A percentile compares a stretch with the other conserved stretches of the same genome.
phyloP scores from a whole-genome alignment of 108 stramenopile genomes.

The Schizochytrium sp. region DNA sequence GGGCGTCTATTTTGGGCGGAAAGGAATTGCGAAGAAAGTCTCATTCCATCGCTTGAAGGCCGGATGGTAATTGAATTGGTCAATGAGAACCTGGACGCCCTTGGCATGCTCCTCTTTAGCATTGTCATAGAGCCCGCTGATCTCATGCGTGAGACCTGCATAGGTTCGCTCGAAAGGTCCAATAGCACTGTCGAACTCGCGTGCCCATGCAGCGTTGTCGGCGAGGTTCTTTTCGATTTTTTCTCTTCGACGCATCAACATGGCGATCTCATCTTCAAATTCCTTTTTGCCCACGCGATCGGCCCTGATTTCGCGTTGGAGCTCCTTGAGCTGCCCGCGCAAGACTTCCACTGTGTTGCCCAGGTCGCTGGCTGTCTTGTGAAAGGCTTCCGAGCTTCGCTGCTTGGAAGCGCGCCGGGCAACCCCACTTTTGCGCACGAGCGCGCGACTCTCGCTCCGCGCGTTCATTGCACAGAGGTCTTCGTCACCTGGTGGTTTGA shows the following conservation, averaged over 20 bases:
- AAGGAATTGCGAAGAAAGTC: neutral
- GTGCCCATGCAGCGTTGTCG: neutral
- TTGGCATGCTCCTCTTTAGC: neutral
- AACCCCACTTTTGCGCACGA: neutral
- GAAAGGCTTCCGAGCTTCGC: neutral
- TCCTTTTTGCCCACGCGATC: conserved; percentile 12
- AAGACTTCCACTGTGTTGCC: neutral
- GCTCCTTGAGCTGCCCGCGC: neutral
- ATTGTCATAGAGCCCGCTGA: neutral
- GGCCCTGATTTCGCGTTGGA: neutral
- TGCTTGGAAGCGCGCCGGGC: neutral
- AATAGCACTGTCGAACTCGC: neutral
- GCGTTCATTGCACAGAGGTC: neutral
- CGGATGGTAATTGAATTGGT: conserved; percentile 9
- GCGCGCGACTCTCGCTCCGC: neutral
- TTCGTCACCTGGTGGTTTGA: too few relatives aligned
- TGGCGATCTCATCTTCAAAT: neutral
- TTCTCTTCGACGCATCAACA: neutral
- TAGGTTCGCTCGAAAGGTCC: neutral
- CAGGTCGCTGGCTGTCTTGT: conserved; percentile 1
- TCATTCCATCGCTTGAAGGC: conserved; percentile 16
- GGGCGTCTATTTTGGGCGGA: neutral
- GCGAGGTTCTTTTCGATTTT: neutral
- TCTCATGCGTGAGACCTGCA: neutral
- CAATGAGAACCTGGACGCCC: neutral